These are phyloP conservation scores for Takashimella tepidaria DNA, from an alignment of 1,284 basidiomycete genomes.

Conservation along the genomic window DNA sequence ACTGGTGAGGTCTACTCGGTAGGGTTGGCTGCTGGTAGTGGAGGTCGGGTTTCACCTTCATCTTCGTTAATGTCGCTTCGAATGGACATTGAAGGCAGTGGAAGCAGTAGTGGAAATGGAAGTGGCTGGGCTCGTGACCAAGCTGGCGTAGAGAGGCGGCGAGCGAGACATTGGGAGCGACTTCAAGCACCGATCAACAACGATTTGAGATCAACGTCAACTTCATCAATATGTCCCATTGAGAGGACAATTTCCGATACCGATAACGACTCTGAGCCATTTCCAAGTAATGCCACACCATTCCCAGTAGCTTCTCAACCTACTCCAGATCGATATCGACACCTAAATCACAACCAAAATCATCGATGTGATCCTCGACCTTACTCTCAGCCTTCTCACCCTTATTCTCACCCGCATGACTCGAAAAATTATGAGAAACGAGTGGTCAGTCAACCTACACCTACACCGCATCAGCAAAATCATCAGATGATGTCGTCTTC, in stretches of 20 bases:
- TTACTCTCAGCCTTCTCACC: neutral
- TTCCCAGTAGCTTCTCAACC: neutral
- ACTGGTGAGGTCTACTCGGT: no score
- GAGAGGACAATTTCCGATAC: no score
- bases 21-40: no score
- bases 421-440: neutral
- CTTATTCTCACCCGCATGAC: neutral
- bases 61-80: slow-evolving; percentile 2
- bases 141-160: slow-evolving; percentile 12
- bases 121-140: neutral
- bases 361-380: neutral
- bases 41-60: no score
- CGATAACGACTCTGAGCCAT: no score
- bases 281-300: no score
- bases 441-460: slow-evolving; percentile 2
- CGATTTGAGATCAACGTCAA: no score
- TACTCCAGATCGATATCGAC: neutral
- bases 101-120: neutral
- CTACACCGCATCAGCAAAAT: slow-evolving; percentile 3
- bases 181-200: neutral
- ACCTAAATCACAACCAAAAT: no score
- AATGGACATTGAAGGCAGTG: neutral
- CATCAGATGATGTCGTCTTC: slow-evolving; percentile 10
- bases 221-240: no score
- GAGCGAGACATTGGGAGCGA: slow-evolving; percentile 10